Evolutionary conservation across 257 asterid species (phyloP).

Genomic region (Striga asiatica): DNA sequence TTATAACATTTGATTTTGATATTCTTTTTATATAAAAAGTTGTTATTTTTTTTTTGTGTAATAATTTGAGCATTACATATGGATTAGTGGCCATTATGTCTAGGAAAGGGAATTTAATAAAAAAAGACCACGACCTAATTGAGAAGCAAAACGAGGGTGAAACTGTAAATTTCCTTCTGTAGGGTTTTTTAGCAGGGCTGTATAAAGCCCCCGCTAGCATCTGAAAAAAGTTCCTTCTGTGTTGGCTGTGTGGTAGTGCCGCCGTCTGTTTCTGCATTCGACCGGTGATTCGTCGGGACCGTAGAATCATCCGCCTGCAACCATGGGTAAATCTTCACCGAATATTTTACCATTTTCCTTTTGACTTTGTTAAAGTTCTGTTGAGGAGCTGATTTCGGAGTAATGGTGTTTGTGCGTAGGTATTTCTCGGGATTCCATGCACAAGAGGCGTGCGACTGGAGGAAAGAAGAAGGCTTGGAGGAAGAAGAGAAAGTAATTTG

Average conservation of each 20-base stretch:
- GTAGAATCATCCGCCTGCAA: constrained; percentile 1
- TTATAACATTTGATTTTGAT: no score
- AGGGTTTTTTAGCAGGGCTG: no score
- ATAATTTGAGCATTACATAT: no score
- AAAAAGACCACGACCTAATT: no score
- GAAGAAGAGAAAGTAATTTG: constrained; percentile 43
- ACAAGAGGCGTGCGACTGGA: constrained; percentile 46
- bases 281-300: background rate
- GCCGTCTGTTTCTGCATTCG: background rate
- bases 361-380: background rate
- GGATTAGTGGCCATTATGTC: no score
- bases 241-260: background rate
- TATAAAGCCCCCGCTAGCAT: no score
- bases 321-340: constrained; percentile 10
- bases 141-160: no score
- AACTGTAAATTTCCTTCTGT: no score
- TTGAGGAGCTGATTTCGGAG: background rate
- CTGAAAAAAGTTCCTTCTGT: no score
- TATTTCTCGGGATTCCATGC: constrained; percentile 51
- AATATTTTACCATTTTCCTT: background rate
- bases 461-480: constrained; percentile 50
- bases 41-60: no score
- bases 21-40: no score
- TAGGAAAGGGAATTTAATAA: no score
- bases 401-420: constrained; percentile 13